Conservation (phyloP, 1,284 basidiomycete species). For the Heterobasidion irregulare region DNA sequence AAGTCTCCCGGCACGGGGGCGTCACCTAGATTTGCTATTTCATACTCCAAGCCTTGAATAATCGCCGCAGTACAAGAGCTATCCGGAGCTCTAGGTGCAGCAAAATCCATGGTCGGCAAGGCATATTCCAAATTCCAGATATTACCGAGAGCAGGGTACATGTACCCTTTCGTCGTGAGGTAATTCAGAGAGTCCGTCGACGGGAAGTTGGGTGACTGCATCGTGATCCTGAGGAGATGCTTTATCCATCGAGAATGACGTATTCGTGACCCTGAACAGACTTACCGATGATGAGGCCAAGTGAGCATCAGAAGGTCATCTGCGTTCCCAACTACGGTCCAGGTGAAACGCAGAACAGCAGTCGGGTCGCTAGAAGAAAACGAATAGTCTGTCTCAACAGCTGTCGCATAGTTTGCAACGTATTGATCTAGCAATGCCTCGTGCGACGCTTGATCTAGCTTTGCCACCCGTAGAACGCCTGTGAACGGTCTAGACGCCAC, state of each 20-base stretch:
- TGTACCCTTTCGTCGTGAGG: slow-evolving; percentile 25
- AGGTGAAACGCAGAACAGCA: slow-evolving; percentile 22
- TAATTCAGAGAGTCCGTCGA: slow-evolving; percentile 19
- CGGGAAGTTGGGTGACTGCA: slow-evolving; percentile 18
- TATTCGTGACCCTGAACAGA: neutral
- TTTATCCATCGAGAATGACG: neutral
- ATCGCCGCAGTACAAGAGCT: slow-evolving; percentile 19
- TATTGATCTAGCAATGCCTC: slow-evolving; percentile 21
- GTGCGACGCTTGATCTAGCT: slow-evolving; percentile 22
- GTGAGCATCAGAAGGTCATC: slow-evolving; percentile 22
- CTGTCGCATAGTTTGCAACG: slow-evolving; percentile 21
- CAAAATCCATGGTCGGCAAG: slow-evolving; percentile 23
- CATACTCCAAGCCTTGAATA: slow-evolving; percentile 24
- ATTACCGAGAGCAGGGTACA: slow-evolving; percentile 24
- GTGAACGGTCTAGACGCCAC: slow-evolving; percentile 21
- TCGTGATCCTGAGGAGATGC: slow-evolving; percentile 12
- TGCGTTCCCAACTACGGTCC: slow-evolving; percentile 21
- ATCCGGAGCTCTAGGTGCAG: slow-evolving; percentile 22
- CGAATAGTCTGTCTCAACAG: slow-evolving; percentile 20
- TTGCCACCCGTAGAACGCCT: slow-evolving; percentile 31
- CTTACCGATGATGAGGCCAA: slow-evolving; percentile 26
- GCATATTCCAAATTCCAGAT: slow-evolving; percentile 22
- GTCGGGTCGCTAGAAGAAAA: slow-evolving; percentile 16
- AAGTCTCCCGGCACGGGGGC: slow-evolving; percentile 23
- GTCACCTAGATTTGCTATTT: slow-evolving; percentile 17